A percentile compares a stretch with the other conserved stretches of the same genome.
These are phyloP conservation scores for Leonotis leonurus DNA, from an alignment of 257 asterid species.

Conservation along the genomic window DNA sequence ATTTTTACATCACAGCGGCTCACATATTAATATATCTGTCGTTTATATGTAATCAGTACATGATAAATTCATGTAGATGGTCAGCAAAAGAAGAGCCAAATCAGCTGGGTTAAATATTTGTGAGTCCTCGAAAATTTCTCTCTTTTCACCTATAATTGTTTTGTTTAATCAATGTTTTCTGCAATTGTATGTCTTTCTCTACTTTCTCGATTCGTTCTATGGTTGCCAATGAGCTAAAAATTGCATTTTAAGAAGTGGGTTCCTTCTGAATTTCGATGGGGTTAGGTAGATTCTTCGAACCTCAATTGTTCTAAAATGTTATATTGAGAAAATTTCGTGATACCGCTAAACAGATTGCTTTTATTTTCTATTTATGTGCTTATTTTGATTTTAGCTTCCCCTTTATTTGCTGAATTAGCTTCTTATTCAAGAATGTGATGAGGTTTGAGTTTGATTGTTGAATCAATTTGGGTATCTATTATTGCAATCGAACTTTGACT, in stretches of 20 bases:
- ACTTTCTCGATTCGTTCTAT: slow-evolving; percentile 1
- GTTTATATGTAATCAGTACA: neutral
- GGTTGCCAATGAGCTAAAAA: slow-evolving; percentile 23
- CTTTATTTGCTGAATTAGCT: neutral
- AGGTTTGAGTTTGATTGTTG: slow-evolving; percentile 11
- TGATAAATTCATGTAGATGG: slow-evolving; percentile 7
- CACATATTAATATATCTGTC: neutral
- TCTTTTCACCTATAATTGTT: neutral
- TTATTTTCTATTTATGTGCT: neutral
- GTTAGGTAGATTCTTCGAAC: neutral
- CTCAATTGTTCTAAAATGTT: neutral
- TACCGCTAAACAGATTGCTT: neutral
- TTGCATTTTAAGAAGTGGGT: slow-evolving; percentile 31
- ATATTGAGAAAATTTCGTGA: neutral
- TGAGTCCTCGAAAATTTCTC: slow-evolving; percentile 11
- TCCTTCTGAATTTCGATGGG: slow-evolving; percentile 15
- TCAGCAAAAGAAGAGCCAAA: slow-evolving; percentile 11
- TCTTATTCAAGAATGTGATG: slow-evolving; percentile 5
- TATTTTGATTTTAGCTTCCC: neutral
- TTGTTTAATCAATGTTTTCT: slow-evolving; percentile 4
- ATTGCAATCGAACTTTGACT: neutral
- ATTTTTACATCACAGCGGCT: slow-evolving; percentile 9
- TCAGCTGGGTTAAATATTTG: slow-evolving; percentile 22
- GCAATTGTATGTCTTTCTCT: slow-evolving; percentile 6
- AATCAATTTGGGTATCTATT: slow-evolving; percentile 1